A percentile compares a stretch with the other conserved stretches of the same genome.
phyloP scores from a whole-genome alignment of 352 stramenopile species.

The Phytophthora uliginosa region DNA sequence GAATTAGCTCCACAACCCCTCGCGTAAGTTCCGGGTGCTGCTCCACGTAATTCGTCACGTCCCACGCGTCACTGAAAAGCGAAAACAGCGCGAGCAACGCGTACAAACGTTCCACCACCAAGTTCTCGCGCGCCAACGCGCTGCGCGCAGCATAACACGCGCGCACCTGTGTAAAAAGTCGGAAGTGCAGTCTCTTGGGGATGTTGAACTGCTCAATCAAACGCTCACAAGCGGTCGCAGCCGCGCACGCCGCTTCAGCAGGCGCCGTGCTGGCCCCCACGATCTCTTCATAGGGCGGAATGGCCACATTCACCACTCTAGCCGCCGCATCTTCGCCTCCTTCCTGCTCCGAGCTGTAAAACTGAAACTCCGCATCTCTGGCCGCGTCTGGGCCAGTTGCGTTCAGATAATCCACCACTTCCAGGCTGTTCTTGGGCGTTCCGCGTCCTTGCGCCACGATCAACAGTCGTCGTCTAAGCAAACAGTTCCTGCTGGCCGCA shows the following conservation, averaged over 20 bases:
- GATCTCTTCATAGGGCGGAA: conserved; percentile 46
- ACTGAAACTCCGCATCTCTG: conserved; percentile 65
- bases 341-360: conserved; percentile 58
- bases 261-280: conserved; percentile 23
- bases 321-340: conserved; percentile 18
- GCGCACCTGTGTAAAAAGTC: conserved; percentile 76
- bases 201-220: conserved; percentile 66
- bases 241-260: conserved; percentile 41
- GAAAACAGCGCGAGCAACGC: conserved; percentile 82
- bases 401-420: conserved; percentile 77
- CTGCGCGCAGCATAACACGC: conserved; percentile 48
- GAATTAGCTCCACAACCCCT: conserved; percentile 78
- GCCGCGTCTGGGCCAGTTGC: conserved; percentile 5
- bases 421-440: conserved; percentile 56
- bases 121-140: conserved; percentile 48
- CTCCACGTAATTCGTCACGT: conserved; percentile 86
- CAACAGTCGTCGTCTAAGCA: conserved; percentile 67
- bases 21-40: conserved; percentile 81
- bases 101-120: conserved; percentile 76
- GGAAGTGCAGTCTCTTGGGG: conserved; percentile 77
- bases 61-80: conserved; percentile 76
- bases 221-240: conserved; percentile 58
- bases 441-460: conserved; percentile 58
- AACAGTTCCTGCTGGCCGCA: conserved; percentile 45
- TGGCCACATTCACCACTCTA: conserved; percentile 51